phyloP scores from a whole-genome alignment of 1,284 basidiomycete genomes.

The Marasmius oreades region DNA sequence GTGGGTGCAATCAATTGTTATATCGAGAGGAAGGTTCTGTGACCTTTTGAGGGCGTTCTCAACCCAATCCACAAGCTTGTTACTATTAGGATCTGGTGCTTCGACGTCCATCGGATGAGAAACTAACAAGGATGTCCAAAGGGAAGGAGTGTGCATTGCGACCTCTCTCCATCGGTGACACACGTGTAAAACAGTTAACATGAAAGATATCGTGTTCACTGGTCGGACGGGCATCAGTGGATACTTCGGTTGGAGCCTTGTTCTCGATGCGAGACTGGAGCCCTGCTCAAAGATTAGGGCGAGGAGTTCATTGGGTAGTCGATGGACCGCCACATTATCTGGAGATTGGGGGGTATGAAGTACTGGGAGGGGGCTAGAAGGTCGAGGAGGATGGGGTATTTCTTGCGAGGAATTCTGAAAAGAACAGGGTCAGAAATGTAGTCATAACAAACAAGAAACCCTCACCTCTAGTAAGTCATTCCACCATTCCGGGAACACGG shows the following conservation, averaged over 20 bases:
- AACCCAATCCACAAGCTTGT: slow-evolving; percentile 12
- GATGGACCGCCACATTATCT: slow-evolving; percentile 8
- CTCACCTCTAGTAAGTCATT: neutral
- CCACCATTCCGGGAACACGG: slow-evolving; percentile 1
- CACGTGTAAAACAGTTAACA: slow-evolving; percentile 11
- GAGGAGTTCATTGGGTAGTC: slow-evolving; percentile 16
- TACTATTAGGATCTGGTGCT: slow-evolving; percentile 10
- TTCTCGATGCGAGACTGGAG: slow-evolving; percentile 11
- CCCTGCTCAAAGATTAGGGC: slow-evolving; percentile 14
- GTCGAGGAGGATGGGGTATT: neutral
- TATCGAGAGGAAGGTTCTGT: slow-evolving; percentile 14
- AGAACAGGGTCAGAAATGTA: neutral
- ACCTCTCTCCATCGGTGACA: slow-evolving; percentile 16
- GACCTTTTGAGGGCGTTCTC: slow-evolving; percentile 12
- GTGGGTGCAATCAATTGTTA: slow-evolving; percentile 12
- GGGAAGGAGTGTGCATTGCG: slow-evolving; percentile 13
- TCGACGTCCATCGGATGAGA: slow-evolving; percentile 11
- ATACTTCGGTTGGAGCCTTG: slow-evolving; percentile 12
- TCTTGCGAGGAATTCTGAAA: neutral
- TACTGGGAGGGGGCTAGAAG: neutral
- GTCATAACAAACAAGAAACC: neutral
- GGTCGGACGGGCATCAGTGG: slow-evolving; percentile 11
- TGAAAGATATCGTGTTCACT: slow-evolving; percentile 12
- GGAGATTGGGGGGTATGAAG: slow-evolving; percentile 2
- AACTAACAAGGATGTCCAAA: slow-evolving; percentile 14